Base-by-base conservation (phyloP, 2,329 filamentous ascomycete genomes). In the Westerdykella sp. region DNA sequence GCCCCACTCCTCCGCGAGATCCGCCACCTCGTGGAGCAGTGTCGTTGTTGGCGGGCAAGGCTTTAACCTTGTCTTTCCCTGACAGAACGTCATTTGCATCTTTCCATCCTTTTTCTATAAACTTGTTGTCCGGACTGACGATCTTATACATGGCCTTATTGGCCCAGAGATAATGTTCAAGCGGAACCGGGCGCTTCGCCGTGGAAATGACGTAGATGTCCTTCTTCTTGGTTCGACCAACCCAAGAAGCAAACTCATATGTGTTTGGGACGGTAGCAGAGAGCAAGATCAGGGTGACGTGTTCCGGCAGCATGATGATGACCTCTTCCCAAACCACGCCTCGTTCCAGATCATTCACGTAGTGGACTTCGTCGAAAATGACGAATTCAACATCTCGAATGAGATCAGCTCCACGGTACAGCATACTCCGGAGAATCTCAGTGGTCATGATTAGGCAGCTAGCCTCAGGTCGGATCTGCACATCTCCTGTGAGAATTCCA, bases 371-470 rank as follows among this genome's bases (percentile, higher is more conserved):
- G 59, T 98, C 93, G 50, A 98, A 98, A 39, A 98, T 96, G 55
- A 98, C 93, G 64, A 95, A 98, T 54, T 98, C 93, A 7, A 98
- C 93, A 62, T 98, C 93, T 55, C 93, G 81, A 53, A 98, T 96
- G 13, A 98, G 71, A 71, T 98, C 93, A 5, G 93, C 91, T 47
- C 93, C 93, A 46, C 91, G 81, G 61, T 98, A 98, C 37, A 98
- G 80, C 91, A 98, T 98, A 73, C 93, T 97, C 45, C 93, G 81
- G 45, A 98, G 70, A 70, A 98, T 98, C 63, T 98, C 93, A 0
- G 93, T 98, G 0, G 93, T 98, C 93, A 98, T 98, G 67, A 98
- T 97, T 34, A 98, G 76, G 69, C 93, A 98, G 68, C 91, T 97
- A 22, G 93, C 93, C 71, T 97, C 93, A 0, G 91, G 88, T 51